Evolutionary conservation across 768 basidiomycete genomes (phyloP), one percentile per base, ranked within the genome.

Genomic region (Russula ochroleuca): DNA sequence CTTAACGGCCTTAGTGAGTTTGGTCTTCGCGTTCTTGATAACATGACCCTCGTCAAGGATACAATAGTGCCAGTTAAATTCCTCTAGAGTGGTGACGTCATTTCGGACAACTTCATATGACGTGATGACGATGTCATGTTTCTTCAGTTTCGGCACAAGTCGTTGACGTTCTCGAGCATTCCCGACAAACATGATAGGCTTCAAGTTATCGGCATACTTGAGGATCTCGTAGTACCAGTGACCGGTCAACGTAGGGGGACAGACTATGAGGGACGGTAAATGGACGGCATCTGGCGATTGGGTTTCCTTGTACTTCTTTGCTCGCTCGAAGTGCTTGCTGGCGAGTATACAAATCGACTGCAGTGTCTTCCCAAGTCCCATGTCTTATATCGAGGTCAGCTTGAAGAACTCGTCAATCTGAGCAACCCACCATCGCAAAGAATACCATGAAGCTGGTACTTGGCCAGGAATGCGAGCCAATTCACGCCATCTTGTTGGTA

Each of bases 401-500:
- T 65, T 45, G 19, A 53, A 5, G 19, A 25, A 21, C 48, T 57
- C 40, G 9, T 48, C 55, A 57, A 35, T 31, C 52, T 37, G 37
- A 57, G 11, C 23, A 50, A 72, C 83, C 67, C 69, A 94, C 96
- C 97, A 71, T 99, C 97, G 72, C 97, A 99, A 33, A 99, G 85
- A 69, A 98, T 92, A 15, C 97, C 97, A 72, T 99, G 97, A 2
- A 99, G 76, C 70, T 98, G 97, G 73, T 97, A 99, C 73, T 97
- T 98, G 21, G 94, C 92, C 41, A 99, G 80, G 79, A 99, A 99
- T 1, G 97, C 97, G 19, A 99, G 80, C 97, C 97, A 99, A 73
- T 93, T 98, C 68, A 99, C 92, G 38, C 97, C 97, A 61, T 99
- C 97, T 76, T 93, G 92, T 75, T 99, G 97, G 73, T 99, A 99